A percentile compares a stretch with the other conserved stretches of the same genome.
These are phyloP conservation scores for Rusavskia elegans DNA, from an alignment of 495 filamentous ascomycete species.

Conservation along the genomic window DNA sequence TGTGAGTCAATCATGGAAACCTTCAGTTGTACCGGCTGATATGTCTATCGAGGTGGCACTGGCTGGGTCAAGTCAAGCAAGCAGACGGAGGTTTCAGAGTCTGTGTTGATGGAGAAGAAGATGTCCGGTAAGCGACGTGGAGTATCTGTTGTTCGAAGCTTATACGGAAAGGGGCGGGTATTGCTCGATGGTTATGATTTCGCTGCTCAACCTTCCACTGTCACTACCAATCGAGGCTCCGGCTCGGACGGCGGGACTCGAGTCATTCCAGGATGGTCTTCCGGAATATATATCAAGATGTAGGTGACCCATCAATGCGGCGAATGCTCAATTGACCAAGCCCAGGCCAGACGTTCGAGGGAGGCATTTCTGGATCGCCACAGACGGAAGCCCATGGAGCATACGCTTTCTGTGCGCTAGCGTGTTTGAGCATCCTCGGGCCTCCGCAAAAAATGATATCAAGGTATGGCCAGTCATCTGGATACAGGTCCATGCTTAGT, in stretches of 20 bases:
- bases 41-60: constrained; percentile 48
- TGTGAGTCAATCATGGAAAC: constrained; percentile 33
- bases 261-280: constrained; percentile 48
- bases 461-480: constrained; percentile 27
- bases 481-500: background rate
- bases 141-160: constrained; percentile 2
- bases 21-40: constrained; percentile 1
- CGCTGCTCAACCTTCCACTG: constrained; percentile 68
- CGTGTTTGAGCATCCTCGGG: constrained; percentile 68
- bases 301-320: constrained; percentile 25
- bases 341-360: constrained; percentile 82
- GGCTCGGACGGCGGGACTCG: constrained; percentile 27
- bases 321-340: constrained; percentile 1
- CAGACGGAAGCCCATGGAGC: constrained; percentile 86
- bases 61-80: constrained; percentile 73
- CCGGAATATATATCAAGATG: constrained; percentile 69
- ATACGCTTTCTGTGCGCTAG: constrained; percentile 90
- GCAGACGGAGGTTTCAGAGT: constrained; percentile 70
- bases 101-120: constrained; percentile 68
- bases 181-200: constrained; percentile 68
- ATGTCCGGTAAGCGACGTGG: constrained; percentile 51
- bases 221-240: constrained; percentile 49
- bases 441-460: constrained; percentile 54
- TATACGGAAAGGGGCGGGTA: constrained; percentile 56
- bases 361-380: constrained; percentile 72